phyloP scores from a whole-genome alignment of 441 rosid genomes.

The Euphorbia celastroides region DNA sequence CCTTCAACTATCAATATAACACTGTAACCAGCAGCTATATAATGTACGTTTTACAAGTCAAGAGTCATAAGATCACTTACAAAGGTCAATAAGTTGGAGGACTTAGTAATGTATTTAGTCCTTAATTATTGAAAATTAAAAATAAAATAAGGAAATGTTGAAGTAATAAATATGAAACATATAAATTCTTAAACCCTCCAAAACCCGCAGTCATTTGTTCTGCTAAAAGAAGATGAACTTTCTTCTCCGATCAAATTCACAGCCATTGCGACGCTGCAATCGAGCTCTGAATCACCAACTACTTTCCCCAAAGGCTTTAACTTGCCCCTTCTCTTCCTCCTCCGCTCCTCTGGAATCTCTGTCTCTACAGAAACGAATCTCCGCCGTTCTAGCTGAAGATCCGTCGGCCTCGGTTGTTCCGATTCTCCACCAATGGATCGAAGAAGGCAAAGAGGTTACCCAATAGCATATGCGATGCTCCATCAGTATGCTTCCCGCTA shows the following conservation, averaged over 20 bases:
- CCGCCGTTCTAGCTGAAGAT: not conserved
- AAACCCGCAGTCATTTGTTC: not conserved
- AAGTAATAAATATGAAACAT: no score
- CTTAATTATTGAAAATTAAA: no score
- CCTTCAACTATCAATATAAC: no score
- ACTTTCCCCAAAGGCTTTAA: not conserved
- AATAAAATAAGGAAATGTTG: no score
- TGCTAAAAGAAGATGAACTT: not conserved
- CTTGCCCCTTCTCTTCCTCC: not conserved
- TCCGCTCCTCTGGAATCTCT: not conserved
- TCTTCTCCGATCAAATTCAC: not conserved
- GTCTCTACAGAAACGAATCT: not conserved
- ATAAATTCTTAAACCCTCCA: not conserved
- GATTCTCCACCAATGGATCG: not conserved
- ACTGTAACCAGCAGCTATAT: no score
- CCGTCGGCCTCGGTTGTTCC: not conserved
- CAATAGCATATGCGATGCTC: not conserved
- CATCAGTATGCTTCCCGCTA: not conserved
- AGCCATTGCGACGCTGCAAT: not conserved
- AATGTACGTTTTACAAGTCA: no score
- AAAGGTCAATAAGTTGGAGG: no score
- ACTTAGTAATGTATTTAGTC: no score
- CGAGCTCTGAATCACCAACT: not conserved
- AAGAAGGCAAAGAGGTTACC: not conserved
- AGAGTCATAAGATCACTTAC: no score